Conservation (phyloP, 2,329 filamentous ascomycete genomes). For the Chlorencoelia australis region DNA sequence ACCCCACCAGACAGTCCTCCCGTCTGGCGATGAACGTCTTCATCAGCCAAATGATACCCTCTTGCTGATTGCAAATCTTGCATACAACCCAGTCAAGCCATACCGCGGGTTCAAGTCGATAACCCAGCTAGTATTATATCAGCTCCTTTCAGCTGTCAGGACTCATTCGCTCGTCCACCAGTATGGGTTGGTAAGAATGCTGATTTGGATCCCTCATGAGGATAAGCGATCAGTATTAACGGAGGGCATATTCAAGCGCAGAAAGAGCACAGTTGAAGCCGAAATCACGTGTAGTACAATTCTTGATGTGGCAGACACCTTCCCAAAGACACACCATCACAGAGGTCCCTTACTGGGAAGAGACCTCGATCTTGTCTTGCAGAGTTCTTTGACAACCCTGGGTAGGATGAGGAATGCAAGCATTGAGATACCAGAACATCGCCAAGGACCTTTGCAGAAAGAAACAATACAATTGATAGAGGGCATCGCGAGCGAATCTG, state of each 20-base stretch:
- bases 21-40: conserved; percentile 29
- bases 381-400: conserved; percentile 32
- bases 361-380: conserved; percentile 38
- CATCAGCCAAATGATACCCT: conserved; percentile 57
- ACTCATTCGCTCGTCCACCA: conserved; percentile 53
- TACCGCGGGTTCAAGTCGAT: conserved; percentile 47
- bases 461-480: conserved; percentile 5
- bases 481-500: too few relatives aligned
- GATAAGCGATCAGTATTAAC: conserved; percentile 54
- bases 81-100: conserved; percentile 39
- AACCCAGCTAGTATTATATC: conserved; percentile 46
- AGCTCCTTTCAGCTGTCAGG: conserved; percentile 51
- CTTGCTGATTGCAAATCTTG: conserved; percentile 61
- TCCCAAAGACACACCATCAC: conserved; percentile 25
- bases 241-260: conserved; percentile 42
- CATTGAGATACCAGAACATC: conserved; percentile 34
- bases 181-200: conserved; percentile 70
- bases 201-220: conserved; percentile 58
- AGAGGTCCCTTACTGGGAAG: conserved; percentile 26
- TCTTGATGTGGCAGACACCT: conserved; percentile 41
- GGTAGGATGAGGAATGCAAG: conserved; percentile 38
- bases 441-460: conserved; percentile 30
- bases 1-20: conserved; percentile 39
- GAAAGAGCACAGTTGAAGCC: conserved; percentile 45
- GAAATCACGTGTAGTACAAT: conserved; percentile 52